phyloP scores from a whole-genome alignment of 2,329 filamentous ascomycete genomes.

The Alternaria sp. region DNA sequence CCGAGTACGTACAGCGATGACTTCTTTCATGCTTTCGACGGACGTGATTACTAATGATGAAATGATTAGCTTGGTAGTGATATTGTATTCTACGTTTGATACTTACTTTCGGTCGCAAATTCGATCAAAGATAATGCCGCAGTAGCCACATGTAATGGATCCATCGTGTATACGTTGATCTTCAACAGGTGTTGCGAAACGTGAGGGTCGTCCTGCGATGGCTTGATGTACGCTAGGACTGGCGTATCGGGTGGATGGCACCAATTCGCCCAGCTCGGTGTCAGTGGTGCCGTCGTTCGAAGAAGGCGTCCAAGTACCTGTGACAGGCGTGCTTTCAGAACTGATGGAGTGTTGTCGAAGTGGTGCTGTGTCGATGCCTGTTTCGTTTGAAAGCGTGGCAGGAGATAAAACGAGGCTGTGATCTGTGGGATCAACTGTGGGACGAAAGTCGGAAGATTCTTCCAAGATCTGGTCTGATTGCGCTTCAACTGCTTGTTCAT shows the following conservation, averaged over 20 bases:
- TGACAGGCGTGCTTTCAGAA: neutral
- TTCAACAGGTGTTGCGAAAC: neutral
- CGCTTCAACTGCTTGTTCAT: neutral
- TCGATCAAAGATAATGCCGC: no score
- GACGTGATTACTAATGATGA: no score
- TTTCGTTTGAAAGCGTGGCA: neutral
- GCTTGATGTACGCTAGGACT: neutral
- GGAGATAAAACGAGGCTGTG: neutral
- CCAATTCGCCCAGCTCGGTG: neutral
- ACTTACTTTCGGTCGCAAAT: no score
- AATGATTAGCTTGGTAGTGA: no score
- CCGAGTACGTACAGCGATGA: no score
- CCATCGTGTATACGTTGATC: no score
- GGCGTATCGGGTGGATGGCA: neutral
- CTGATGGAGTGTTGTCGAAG: neutral
- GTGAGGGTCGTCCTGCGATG: neutral
- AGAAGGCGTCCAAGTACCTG: neutral
- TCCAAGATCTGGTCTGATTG: neutral
- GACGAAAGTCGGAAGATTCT: neutral
- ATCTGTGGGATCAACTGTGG: neutral
- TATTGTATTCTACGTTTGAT: no score
- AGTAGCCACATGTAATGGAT: no score
- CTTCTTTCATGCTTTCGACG: no score
- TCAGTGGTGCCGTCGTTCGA: neutral
- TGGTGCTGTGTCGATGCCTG: neutral